phyloP scores from a whole-genome alignment of 306 rosid species.

The Sicyos edulis region DNA sequence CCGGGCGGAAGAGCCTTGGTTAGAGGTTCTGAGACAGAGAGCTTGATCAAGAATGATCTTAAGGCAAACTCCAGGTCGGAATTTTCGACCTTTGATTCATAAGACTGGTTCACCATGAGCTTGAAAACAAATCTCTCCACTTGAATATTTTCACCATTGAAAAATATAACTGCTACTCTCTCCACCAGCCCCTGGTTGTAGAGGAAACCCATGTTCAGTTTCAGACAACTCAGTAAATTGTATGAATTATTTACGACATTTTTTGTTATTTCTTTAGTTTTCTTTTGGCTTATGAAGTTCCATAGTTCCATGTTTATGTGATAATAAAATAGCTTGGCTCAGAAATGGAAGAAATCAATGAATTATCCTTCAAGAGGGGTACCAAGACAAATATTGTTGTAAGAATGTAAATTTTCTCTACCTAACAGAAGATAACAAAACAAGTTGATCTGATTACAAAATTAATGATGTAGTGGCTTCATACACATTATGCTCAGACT shows the following conservation, averaged over 20 bases:
- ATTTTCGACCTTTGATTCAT: conserved; percentile 50
- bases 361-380: neutral
- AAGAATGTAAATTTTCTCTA: neutral
- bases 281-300: neutral
- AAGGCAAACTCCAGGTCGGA: conserved; percentile 69
- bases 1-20: conserved; percentile 61
- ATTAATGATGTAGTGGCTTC: neutral
- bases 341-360: neutral
- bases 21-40: conserved; percentile 58
- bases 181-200: conserved; percentile 65
- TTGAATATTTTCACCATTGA: conserved; percentile 38
- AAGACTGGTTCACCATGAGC: conserved; percentile 50
- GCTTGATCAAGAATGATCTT: conserved; percentile 69
- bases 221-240: conserved; percentile 12
- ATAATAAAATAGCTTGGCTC: neutral
- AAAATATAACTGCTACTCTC: conserved; percentile 70
- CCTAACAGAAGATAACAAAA: neutral
- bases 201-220: conserved; percentile 16
- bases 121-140: conserved; percentile 70
- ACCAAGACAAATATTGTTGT: neutral
- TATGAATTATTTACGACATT: neutral
- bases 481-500: neutral
- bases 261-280: neutral
- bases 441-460: neutral
- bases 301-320: neutral